These are phyloP conservation scores for Fragaria nilgerrensis DNA, from an alignment of 306 rosid species.

Conservation along the genomic window DNA sequence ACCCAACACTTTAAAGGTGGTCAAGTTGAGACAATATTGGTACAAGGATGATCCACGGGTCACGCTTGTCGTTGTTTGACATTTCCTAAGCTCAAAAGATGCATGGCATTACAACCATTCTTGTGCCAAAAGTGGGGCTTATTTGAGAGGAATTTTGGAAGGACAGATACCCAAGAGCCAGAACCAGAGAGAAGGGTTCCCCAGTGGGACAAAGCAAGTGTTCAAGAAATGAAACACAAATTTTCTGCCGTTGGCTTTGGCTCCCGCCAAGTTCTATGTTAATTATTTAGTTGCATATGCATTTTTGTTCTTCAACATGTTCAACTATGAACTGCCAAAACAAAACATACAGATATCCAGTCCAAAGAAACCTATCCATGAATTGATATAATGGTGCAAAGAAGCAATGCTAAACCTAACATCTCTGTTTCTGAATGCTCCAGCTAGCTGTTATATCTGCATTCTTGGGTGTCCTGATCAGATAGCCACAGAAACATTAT, in stretches of 20 bases:
- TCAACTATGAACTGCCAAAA: too few relatives aligned
- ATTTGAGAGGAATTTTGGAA: conserved; percentile 79
- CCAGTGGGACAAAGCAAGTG: conserved; percentile 76
- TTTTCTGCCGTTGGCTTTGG: conserved; percentile 82
- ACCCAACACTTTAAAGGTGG: too few relatives aligned
- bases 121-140: conserved; percentile 76
- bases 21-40: too few relatives aligned
- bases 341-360: neutral
- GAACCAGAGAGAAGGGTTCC: conserved; percentile 97
- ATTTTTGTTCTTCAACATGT: neutral
- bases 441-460: conserved; percentile 89
- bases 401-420: neutral
- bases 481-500: conserved; percentile 62
- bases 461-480: conserved; percentile 92
- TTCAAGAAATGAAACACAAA: conserved; percentile 85
- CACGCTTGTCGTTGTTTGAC: too few relatives aligned
- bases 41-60: too few relatives aligned
- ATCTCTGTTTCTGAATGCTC: neutral
- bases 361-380: neutral
- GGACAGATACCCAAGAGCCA: conserved; percentile 77
- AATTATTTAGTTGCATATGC: conserved; percentile 17
- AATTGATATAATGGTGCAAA: neutral
- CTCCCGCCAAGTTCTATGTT: conserved; percentile 71
- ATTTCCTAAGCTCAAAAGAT: neutral
- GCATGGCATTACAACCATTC: conserved; percentile 9